phyloP scores from a whole-genome alignment of 164 flowering plant species.

The Echeveria elegans region DNA sequence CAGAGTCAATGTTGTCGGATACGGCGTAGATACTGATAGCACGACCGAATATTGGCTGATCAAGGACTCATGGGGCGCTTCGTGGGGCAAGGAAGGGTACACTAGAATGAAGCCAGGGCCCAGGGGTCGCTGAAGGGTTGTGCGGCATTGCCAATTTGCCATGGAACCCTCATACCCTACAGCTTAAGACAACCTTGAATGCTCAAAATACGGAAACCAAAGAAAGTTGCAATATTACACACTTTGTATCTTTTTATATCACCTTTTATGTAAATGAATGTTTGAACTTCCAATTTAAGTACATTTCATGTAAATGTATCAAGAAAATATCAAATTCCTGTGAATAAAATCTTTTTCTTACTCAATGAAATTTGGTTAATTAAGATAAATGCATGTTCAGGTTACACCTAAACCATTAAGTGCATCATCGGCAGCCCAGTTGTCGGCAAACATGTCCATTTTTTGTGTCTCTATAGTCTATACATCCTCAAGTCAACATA shows the following conservation, averaged over 20 bases:
- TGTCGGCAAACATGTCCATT: neutral
- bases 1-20: conserved; percentile 33
- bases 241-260: too few relatives aligned
- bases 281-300: too few relatives aligned
- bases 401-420: neutral
- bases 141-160: conserved; percentile 30
- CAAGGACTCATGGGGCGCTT: conserved; percentile 39
- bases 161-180: conserved; percentile 2
- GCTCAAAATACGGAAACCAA: too few relatives aligned
- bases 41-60: conserved; percentile 29
- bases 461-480: neutral
- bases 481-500: neutral
- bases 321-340: too few relatives aligned
- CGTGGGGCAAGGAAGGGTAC: conserved; percentile 20
- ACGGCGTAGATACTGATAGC: conserved; percentile 24
- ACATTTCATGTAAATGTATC: too few relatives aligned
- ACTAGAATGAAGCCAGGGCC: conserved; percentile 26
- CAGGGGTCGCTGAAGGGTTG: conserved; percentile 16
- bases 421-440: neutral
- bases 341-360: too few relatives aligned
- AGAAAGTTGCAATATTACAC: too few relatives aligned
- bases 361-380: too few relatives aligned
- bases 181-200: neutral
- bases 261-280: too few relatives aligned
- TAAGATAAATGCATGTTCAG: too few relatives aligned